These are phyloP conservation scores for Pythium periplocum DNA, from an alignment of 352 stramenopile genomes.

Conservation along the genomic window DNA sequence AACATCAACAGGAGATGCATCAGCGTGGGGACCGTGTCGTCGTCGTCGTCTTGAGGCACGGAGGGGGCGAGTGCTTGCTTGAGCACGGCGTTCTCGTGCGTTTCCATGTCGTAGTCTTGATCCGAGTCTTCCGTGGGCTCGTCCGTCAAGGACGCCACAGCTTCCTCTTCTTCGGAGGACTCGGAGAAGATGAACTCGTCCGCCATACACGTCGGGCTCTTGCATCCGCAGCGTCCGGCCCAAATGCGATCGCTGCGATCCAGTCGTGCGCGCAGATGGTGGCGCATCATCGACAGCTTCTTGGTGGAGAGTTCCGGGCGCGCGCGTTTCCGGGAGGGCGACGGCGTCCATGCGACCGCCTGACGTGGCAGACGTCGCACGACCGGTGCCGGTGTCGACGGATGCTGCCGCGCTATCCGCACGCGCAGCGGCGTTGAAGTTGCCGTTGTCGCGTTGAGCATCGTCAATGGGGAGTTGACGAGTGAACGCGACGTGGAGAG, in stretches of 20 bases:
- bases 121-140: neutral
- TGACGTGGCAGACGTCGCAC: too few species aligned
- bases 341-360: neutral
- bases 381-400: too few species aligned
- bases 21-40: constrained; percentile 15
- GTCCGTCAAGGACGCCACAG: neutral
- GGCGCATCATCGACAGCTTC: neutral
- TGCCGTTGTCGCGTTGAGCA: too few species aligned
- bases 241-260: constrained; percentile 14
- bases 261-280: constrained; percentile 9
- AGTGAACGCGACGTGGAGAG: too few species aligned
- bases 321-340: constrained; percentile 12
- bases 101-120: neutral
- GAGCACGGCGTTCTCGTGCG: too few species aligned
- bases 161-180: neutral
- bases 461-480: too few species aligned
- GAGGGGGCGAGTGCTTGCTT: too few species aligned
- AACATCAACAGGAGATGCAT: constrained; percentile 18
- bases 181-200: constrained; percentile 15
- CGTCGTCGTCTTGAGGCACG: neutral
- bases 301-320: neutral
- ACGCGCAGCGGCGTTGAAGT: too few species aligned
- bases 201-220: constrained; percentile 13
- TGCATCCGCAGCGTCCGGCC: constrained; percentile 16
- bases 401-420: too few species aligned